Base-by-base conservation (phyloP, 495 filamentous ascomycete genomes). In the Hyaloscypha hepaticicola region DNA sequence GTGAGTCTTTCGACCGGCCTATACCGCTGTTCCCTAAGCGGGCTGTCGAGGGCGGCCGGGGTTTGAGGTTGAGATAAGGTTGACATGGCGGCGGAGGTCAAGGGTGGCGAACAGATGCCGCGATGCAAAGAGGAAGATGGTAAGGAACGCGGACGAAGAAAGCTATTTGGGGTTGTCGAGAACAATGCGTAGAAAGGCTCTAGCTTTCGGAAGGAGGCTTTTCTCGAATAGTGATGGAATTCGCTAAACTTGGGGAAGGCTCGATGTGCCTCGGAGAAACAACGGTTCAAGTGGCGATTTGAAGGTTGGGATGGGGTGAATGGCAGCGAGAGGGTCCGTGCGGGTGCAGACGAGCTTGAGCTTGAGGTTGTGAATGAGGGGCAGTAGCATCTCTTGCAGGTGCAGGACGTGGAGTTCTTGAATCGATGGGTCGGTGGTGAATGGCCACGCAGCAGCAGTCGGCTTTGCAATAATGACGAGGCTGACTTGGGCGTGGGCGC, bases 321-420 rank as follows among this genome's bases (percentile, higher is more conserved):
- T 21, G 51, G 22, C n/a, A n/a, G n/a, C 24, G 24, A 50, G 33
- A 22, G 34, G 65, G 58, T 66, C 58, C 52, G 58, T 62, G 58
- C 58, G 52, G 34, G 28, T 27, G 52, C 48, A 27, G 50, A 45
- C 1, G 61, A 41, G 14, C n/a, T n/a, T n/a, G n/a, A n/a, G n/a
- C n/a, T n/a, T n/a, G n/a, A n/a, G n/a, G n/a, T n/a, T n/a, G 70
- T 77, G 79, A 78, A 78, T 72, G 61, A 85, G 75, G 71, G 79
- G 83, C 78, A 77, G 74, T 70, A 80, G 79, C 26, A 83, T 80
- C 28, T 83, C 38, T 45, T 45, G 82, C 31, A 48, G 55, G 29
- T 28, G 55, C 14, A 28, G 58, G 34, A 45, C 9, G 38, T 57
- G 55, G 19, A 16, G 9, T 56, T 8, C 53, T 31, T 0, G 53